Conservation (phyloP, 2,329 filamentous ascomycete species). For the Colletotrichum gigasporum region DNA sequence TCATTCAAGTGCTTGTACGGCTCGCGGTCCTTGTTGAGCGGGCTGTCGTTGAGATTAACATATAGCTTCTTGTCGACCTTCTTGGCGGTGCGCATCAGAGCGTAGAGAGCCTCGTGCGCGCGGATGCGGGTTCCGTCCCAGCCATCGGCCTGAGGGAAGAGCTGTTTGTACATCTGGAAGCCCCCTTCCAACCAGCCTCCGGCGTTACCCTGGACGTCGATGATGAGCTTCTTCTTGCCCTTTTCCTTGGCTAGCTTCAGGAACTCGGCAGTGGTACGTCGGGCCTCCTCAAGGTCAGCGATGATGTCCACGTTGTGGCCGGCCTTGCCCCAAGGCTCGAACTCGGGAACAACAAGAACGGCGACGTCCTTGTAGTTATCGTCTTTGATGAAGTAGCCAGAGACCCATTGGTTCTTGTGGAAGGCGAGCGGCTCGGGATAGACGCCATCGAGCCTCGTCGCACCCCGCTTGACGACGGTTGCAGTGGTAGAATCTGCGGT, state of each 20-base stretch:
- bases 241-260: conserved; percentile 54
- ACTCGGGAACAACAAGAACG: conserved; percentile 37
- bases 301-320: not conserved
- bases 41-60: not conserved
- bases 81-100: conserved; percentile 16
- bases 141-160: conserved; percentile 40
- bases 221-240: conserved; percentile 67
- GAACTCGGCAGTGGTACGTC: conserved; percentile 45
- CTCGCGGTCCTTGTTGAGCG: conserved; percentile 38
- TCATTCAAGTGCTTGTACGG: conserved; percentile 40
- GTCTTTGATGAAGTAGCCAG: conserved; percentile 41
- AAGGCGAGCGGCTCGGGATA: conserved; percentile 38
- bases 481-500: too few species aligned
- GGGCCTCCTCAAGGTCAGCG: conserved; percentile 32
- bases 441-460: too few species aligned
- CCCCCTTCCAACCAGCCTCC: conserved; percentile 63
- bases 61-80: conserved; percentile 1
- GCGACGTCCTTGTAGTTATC: conserved; percentile 39
- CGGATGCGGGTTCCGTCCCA: conserved; percentile 33
- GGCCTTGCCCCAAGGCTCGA: conserved; percentile 25
- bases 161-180: conserved; percentile 57
- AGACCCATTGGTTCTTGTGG: conserved; percentile 35
- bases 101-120: conserved; percentile 28
- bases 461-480: too few species aligned
- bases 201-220: conserved; percentile 70